Percentiles rank a stretch among this genome's conserved stretches.
phyloP scores from a whole-genome alignment of 2,329 filamentous ascomycete species.

The Simplicillium sp. region DNA sequence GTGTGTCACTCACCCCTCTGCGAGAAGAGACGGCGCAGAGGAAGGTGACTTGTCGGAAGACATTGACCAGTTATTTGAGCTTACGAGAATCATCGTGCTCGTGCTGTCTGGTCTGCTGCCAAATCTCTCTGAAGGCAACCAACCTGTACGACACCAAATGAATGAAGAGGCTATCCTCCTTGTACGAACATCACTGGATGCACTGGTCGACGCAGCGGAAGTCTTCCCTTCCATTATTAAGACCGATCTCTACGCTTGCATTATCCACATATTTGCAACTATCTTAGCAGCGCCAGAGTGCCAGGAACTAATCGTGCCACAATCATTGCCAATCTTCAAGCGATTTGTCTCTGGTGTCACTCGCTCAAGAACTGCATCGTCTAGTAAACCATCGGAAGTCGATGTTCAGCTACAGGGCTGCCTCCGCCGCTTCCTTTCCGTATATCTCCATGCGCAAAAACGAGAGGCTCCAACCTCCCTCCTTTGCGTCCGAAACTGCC shows the following conservation, averaged over 20 bases:
- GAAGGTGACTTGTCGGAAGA: constrained; percentile 86
- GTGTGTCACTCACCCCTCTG: constrained; percentile 85
- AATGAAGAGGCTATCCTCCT: constrained; percentile 81
- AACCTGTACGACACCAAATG: constrained; percentile 62
- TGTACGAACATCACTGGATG: constrained; percentile 70
- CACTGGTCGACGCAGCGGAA: constrained; percentile 86
- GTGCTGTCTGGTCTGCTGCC: constrained; percentile 83
- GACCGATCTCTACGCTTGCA: constrained; percentile 90
- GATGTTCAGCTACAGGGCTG: constrained; percentile 71
- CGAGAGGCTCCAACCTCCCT: constrained; percentile 68
- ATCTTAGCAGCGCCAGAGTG: constrained; percentile 78
- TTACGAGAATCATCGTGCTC: constrained; percentile 91
- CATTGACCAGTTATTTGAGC: constrained; percentile 94
- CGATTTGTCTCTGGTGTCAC: constrained; percentile 77
- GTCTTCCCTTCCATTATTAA: constrained; percentile 96
- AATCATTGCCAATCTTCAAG: constrained; percentile 83
- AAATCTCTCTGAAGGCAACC: constrained; percentile 61
- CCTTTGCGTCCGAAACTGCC: constrained; percentile 83
- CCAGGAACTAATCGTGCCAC: constrained; percentile 80
- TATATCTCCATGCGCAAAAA: constrained; percentile 67
- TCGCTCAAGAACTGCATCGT: constrained; percentile 25
- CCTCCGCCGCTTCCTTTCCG: constrained; percentile 71
- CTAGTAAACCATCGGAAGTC: constrained; percentile 37
- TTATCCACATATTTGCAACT: constrained; percentile 91
- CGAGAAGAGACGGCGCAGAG: constrained; percentile 44